A percentile compares a stretch with the other conserved stretches of the same genome.
Evolutionary conservation across 2,329 filamentous ascomycete genomes (phyloP).

Genomic region (Bipolaris sorokiniana): DNA sequence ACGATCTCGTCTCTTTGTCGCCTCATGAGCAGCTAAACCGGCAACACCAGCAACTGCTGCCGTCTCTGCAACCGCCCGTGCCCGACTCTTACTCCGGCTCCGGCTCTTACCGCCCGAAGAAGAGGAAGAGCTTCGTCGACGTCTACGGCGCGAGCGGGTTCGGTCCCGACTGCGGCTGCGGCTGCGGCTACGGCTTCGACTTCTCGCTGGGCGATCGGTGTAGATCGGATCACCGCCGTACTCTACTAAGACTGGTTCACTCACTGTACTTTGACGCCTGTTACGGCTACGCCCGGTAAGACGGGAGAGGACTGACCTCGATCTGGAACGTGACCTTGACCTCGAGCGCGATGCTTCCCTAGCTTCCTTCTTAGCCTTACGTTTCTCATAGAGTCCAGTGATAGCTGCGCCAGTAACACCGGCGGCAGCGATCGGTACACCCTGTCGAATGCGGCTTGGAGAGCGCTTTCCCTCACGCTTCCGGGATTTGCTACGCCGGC

Average conservation of each 20-base stretch:
- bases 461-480: constrained; percentile 59
- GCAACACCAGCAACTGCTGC: constrained; percentile 64
- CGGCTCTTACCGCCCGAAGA: constrained; percentile 48
- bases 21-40: constrained; percentile 63
- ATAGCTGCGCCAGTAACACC: constrained; percentile 66
- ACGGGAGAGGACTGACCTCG: constrained; percentile 54
- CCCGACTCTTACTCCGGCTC: constrained; percentile 56
- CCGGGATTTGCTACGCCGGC: constrained; percentile 64
- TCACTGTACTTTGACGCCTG: constrained; percentile 52
- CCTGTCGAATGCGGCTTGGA: constrained; percentile 61
- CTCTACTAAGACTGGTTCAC: constrained; percentile 64
- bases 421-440: constrained; percentile 65
- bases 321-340: constrained; percentile 52
- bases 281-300: constrained; percentile 39
- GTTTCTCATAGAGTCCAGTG: constrained; percentile 67
- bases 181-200: constrained; percentile 26
- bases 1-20: constrained; percentile 62
- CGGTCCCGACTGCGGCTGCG: constrained; percentile 19
- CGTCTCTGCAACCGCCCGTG: constrained; percentile 59
- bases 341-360: constrained; percentile 54
- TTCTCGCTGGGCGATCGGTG: constrained; percentile 55
- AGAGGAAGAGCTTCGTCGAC: constrained; percentile 54
- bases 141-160: constrained; percentile 38
- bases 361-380: constrained; percentile 64
- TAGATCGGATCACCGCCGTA: constrained; percentile 69